A percentile compares a stretch with the other conserved stretches of the same genome.
These are phyloP conservation scores for Ceriops decandra DNA, from an alignment of 345 rosid species.

Conservation along the genomic window DNA sequence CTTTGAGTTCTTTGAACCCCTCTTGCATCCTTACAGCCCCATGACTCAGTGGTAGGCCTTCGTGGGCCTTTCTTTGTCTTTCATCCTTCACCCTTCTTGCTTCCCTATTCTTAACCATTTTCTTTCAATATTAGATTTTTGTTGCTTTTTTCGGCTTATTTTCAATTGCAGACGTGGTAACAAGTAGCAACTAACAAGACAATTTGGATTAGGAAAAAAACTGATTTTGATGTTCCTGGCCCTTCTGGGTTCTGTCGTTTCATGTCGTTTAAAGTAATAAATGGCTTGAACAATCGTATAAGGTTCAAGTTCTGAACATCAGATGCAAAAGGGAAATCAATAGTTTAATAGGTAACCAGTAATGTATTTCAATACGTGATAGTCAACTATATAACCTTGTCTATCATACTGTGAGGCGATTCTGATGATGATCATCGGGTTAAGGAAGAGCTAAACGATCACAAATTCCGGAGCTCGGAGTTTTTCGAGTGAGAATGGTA, in stretches of 20 bases:
- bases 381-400: too few species aligned
- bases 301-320: not conserved
- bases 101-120: not conserved
- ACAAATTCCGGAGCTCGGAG: slow-evolving; percentile 15
- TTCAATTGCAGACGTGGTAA: too few species aligned
- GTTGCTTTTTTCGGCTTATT: not conserved
- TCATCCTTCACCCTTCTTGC: not conserved
- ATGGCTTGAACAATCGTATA: not conserved
- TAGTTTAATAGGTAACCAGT: not conserved
- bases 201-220: too few species aligned
- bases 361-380: not conserved
- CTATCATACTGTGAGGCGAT: not conserved
- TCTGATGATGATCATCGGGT: slow-evolving; percentile 22
- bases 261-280: not conserved
- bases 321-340: not conserved
- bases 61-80: slow-evolving; percentile 6
- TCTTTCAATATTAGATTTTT: too few species aligned
- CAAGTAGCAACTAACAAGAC: too few species aligned
- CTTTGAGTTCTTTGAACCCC: not conserved
- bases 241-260: not conserved
- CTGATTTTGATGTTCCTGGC: not conserved
- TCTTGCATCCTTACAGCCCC: not conserved
- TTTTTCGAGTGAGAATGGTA: slow-evolving; percentile 22
- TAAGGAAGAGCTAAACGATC: slow-evolving; percentile 23
- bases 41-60: slow-evolving; percentile 5